phyloP scores from a whole-genome alignment of 23 red algal species.

The Agarophyton chilense region DNA sequence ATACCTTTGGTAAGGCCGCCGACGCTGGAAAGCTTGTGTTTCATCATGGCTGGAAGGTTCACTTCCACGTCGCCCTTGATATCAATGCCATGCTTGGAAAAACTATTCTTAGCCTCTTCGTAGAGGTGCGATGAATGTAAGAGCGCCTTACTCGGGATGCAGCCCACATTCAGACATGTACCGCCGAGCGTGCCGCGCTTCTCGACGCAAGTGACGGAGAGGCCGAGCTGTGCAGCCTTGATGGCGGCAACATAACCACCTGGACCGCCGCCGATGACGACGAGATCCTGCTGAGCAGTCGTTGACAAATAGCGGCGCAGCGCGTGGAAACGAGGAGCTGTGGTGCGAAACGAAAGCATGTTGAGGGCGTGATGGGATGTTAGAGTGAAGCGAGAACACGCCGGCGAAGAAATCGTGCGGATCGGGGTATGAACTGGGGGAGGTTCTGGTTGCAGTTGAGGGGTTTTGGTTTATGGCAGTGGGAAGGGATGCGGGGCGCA shows the following conservation, averaged over 20 bases:
- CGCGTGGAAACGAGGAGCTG: neutral
- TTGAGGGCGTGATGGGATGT: neutral
- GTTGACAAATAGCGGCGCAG: conserved; percentile 57
- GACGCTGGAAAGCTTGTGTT: conserved; percentile 85
- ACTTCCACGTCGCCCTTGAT: conserved; percentile 75
- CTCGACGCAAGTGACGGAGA: conserved; percentile 94
- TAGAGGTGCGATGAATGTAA: conserved; percentile 96
- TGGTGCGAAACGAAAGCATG: neutral
- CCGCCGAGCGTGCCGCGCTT: conserved; percentile 97
- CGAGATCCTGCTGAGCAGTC: conserved; percentile 77
- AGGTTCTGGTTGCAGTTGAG: no score
- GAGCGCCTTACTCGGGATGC: conserved; percentile 97
- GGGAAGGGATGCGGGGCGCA: neutral
- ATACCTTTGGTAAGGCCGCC: conserved; percentile 91
- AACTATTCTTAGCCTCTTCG: conserved; percentile 91
- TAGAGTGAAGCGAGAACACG: no score
- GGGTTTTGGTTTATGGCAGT: neutral
- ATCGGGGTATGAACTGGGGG: no score
- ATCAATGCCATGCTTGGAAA: conserved; percentile 89
- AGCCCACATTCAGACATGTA: conserved; percentile 98
- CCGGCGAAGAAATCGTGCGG: no score
- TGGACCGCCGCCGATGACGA: conserved; percentile 92
- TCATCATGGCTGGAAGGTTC: conserved; percentile 95
- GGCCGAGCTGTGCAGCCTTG: conserved; percentile 96
- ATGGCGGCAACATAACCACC: conserved; percentile 98